Evolutionary conservation across 139 green algal species (phyloP), one percentile per base, ranked within the genome.

Genomic region (Picochlorum sp.): DNA sequence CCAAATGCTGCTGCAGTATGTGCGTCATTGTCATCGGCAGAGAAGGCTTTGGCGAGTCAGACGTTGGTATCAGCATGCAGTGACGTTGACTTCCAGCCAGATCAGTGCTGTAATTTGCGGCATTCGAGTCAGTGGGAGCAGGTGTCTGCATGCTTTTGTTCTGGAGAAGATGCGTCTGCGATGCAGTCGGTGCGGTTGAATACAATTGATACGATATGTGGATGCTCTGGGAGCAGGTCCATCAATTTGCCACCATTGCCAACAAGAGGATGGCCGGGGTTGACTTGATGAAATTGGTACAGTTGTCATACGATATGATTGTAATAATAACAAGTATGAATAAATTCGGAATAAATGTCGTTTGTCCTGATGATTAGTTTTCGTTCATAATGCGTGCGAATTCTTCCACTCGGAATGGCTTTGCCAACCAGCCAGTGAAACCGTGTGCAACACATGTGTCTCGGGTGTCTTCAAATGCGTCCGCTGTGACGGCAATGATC

Each of bases 401-500:
- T 56, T 91, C 85, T 56, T 92, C 82, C 0, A 92, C 66, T 13
- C 85, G 60, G 64, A 92, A 92, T 46, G 85, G 85, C 74, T 92
- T 92, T 54, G 82, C 77, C 28, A 91, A 71, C 85, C 85, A 91
- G 54, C 77, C 84, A 41, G 85, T 76, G 65, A 92, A 92, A 21
- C 85, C 85, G 14, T 78, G 59, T 2, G 77, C 74, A 23, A 87
- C 62, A 68, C 85, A 92, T 14, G 64, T 58, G 54, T 90, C 79
- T 0, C 82, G 64, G 7, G 84, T 91, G 68, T 87, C 85, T 62
- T 92, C 84, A 71, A 91, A 92, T 0, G 85, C 85, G 44, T 92
- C 85, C 2, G 85, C 85, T 2, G 85, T 92, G 21, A 92, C 82
- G 0, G 85, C 85, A 10, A 92, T 81, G 16, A 91, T 69, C 38